Conservation (phyloP, 225 moss, liverwort and hornwort genomes). For the Asterella californica region DNA sequence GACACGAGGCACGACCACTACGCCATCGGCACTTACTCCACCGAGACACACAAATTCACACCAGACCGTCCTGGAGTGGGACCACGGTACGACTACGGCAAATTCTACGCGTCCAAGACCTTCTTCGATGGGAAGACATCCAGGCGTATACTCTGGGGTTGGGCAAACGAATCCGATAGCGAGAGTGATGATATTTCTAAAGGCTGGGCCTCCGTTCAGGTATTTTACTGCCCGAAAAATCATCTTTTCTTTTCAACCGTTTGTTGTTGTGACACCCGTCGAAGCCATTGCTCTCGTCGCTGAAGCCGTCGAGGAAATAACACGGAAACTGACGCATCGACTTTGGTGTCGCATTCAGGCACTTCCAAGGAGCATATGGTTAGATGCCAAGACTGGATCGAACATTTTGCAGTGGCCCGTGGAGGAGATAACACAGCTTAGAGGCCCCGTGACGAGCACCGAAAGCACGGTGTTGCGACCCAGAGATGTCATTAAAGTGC, state of each 20-base stretch:
- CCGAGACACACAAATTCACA: slow-evolving; percentile 36
- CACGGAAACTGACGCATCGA: neutral
- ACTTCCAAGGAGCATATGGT: slow-evolving; percentile 63
- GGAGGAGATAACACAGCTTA: slow-evolving; percentile 52
- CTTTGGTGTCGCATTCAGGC: slow-evolving; percentile 38
- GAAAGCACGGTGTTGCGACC: slow-evolving; percentile 19
- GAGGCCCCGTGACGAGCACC: slow-evolving; percentile 22
- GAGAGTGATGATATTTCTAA: slow-evolving; percentile 45
- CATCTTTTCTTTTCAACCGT: neutral
- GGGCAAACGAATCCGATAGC: slow-evolving; percentile 77
- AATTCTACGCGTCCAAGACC: slow-evolving; percentile 84
- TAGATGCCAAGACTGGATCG: slow-evolving; percentile 47
- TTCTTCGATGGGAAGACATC: slow-evolving; percentile 55
- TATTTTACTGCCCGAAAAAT: neutral
- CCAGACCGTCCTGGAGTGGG: slow-evolving; percentile 50
- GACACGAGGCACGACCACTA: slow-evolving; percentile 71
- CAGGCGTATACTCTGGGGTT: slow-evolving; percentile 77
- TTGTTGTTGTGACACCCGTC: neutral
- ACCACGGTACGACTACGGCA: slow-evolving; percentile 73
- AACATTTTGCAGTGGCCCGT: slow-evolving; percentile 82
- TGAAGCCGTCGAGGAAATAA: neutral
- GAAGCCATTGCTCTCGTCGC: neutral
- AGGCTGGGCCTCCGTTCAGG: slow-evolving; percentile 88
- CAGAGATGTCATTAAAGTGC: slow-evolving; percentile 31
- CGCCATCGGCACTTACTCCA: slow-evolving; percentile 61